Evolutionary conservation across 805 yeast species (phyloP).

Genomic region (Tetrapisispora namnaoensis): DNA sequence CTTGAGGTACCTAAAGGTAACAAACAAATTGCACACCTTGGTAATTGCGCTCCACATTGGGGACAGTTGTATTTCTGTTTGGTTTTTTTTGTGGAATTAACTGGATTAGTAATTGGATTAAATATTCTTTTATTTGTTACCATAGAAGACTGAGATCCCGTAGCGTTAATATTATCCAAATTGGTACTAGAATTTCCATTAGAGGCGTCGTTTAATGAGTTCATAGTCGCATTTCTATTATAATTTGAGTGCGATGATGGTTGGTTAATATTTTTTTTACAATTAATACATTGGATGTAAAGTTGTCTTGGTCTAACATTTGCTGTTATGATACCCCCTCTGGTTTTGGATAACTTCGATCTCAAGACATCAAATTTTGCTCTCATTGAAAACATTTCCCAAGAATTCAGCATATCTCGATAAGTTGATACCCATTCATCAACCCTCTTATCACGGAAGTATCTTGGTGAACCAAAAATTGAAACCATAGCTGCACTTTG

Average conservation of each 20-base stretch:
- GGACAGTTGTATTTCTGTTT: constrained; percentile 44
- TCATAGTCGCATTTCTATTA: neutral
- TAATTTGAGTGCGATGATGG: neutral
- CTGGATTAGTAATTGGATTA: neutral
- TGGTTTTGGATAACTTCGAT: constrained; percentile 48
- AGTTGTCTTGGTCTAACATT: constrained; percentile 61
- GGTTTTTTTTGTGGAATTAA: neutral
- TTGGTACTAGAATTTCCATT: neutral
- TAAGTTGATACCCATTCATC: constrained; percentile 73
- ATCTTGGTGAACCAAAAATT: constrained; percentile 75
- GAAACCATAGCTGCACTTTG: constrained; percentile 84
- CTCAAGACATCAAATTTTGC: constrained; percentile 82
- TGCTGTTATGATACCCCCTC: constrained; percentile 38
- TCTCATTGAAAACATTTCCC: constrained; percentile 68
- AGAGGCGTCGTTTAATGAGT: constrained; percentile 1
- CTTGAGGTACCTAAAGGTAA: constrained; percentile 56
- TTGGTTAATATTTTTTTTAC: constrained; percentile 60
- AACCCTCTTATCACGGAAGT: constrained; percentile 62
- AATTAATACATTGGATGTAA: constrained; percentile 68
- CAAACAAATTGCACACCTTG: constrained; percentile 84
- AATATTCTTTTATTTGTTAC: neutral
- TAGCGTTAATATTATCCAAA: neutral
- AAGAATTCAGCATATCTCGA: constrained; percentile 58
- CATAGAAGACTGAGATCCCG: neutral
- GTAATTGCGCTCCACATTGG: constrained; percentile 78